Base-by-base conservation (phyloP, 495 filamentous ascomycete genomes). In the Neurospora sp. region DNA sequence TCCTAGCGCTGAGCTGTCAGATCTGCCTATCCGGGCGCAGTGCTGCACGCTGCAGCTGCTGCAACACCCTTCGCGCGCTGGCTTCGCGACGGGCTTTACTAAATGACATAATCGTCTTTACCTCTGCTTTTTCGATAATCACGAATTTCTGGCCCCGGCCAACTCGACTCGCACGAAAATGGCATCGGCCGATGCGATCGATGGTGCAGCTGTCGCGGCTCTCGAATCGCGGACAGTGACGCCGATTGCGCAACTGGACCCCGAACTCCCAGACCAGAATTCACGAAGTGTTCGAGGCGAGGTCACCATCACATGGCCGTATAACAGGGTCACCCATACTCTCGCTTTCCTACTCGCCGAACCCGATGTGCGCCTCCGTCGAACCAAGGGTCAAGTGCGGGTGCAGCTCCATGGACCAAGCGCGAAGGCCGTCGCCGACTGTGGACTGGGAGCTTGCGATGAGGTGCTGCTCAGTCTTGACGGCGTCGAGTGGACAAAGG, bases 301-400 rank as follows among this genome's bases (percentile, higher is more conserved):
- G 2, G 90, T 97, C 41, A 93, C 92, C 6, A 89, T 99, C 20
- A 88, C 94, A 66, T 98, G 96, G 95, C 96, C 96, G 0, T 99
- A 92, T 81, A 97, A 92, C 41, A 90, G 90, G 7, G 91, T 92
- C 16, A 90, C 87, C 8, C 85, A 86, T 46, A 90, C 89, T 11
- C 83, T 93, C 75, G 90, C 93, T 70, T 88, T 99, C 39, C 87
- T 94, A 3, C 86, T 97, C 5, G 91, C 92, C 12, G 96, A 98
- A 72, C 90, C 91, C 35, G 94, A 99, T 77, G 92, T 96, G 77
- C 91, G 93, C 48, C 88, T 97, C 41, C 93, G 96, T 23, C 86
- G 87, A 31, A 84, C 83, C 39, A 91, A 88, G 74, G 96, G 96
- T 20, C 94, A 97, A 82, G 90, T 97, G n/a, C 89, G 93, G 14